Base-by-base conservation (phyloP, 176 grass and related monocot species). In the Pontederia crassipes region DNA sequence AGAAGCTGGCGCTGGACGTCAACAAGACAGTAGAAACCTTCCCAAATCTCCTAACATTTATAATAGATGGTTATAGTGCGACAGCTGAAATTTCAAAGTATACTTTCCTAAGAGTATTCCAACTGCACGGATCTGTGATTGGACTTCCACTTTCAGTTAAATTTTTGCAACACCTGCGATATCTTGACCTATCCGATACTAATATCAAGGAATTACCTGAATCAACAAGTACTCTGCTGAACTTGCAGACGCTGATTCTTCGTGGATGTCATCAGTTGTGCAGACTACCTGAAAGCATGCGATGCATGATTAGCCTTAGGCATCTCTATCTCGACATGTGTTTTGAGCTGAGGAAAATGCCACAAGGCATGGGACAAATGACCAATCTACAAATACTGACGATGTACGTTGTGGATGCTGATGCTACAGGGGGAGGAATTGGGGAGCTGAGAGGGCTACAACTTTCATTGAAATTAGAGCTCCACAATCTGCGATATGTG, bases 361-460 rank as follows among this genome's bases (percentile, higher is more conserved):
- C 78, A 2, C 1, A 3, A 18, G 67, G 58, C 16, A 14, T 6
- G 18, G 74, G 2, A 47, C 61, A 11, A 78, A 3, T 24, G 20
- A 24, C 20, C 20, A 24, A 24, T 1, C 20, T 24, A 24, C 20
- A 24, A 24, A 24, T 24, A 7, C 50, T 83, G 7, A 63, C 80
- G 0, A 58, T 1, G n/a, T 83, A 69, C 40, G 45, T 74, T 27
- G 16, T 69, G 0, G 63, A 24, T 24, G 20, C 20, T 28, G 0
- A 0, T 40, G 7, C 18, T 52, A 18, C 58, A 11, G 47, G 51
- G 11, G 61, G 62, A 45, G 27, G 59, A 4, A 72, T 82, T 51
- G 32, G 2, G 7, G 68, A 82, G 14, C 11, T 82, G 8, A 61
- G 63, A 17, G 17, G 52, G 2, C 57, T 82, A 61, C 67, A 77